Evolutionary conservation across 140 eudicot genomes (phyloP).

Genomic region (Oenanthe javanica): DNA sequence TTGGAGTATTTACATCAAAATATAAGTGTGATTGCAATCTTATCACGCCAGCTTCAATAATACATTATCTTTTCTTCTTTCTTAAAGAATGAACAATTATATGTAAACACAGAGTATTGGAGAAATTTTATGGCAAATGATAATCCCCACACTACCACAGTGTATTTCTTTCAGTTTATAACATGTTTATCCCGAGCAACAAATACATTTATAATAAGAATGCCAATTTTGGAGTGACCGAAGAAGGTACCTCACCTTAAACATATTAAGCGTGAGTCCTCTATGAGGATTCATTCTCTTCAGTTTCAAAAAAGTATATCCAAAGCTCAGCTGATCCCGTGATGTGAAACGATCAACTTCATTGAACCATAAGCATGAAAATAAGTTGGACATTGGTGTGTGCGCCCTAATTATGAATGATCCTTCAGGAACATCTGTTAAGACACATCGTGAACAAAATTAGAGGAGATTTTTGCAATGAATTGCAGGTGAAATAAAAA

Average conservation of each 20-base stretch:
- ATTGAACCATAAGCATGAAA: constrained; percentile 9
- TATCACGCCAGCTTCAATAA: not conserved
- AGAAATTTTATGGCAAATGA: not conserved
- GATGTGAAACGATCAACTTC: constrained; percentile 81
- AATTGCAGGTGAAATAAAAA: not conserved
- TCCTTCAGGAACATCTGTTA: constrained; percentile 89
- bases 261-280: constrained; percentile 55
- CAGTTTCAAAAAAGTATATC: constrained; percentile 68
- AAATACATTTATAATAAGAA: not conserved
- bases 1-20: not conserved
- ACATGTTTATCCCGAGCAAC: not conserved
- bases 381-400: constrained; percentile 1
- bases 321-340: constrained; percentile 88
- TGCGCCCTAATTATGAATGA: constrained; percentile 57
- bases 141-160: not conserved
- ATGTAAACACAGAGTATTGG: not conserved
- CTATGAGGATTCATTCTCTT: constrained; percentile 53
- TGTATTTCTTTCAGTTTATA: not conserved
- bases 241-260: constrained; percentile 49
- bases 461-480: not conserved
- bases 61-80: not conserved
- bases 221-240: not conserved
- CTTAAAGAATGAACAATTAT: not conserved
- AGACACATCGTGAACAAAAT: not conserved
- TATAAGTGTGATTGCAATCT: not conserved